Evolutionary conservation across 2,329 filamentous ascomycete species (phyloP), one percentile per base, ranked within the genome.

Genomic region (Monilinia polystroma): DNA sequence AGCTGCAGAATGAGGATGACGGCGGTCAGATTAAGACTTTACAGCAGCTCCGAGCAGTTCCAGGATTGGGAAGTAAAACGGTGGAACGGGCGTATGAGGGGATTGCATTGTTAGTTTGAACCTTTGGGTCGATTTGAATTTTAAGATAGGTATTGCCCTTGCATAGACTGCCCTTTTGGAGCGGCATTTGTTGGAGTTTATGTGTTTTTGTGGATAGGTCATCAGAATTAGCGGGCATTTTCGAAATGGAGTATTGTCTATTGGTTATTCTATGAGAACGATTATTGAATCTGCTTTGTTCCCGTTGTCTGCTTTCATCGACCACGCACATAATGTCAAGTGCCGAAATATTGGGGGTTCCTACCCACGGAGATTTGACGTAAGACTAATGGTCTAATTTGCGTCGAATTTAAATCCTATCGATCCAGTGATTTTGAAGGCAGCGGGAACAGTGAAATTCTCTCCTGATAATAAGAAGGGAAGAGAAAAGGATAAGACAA

Each of bases 11-110:
- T 11, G 78, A 77, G 8, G 79, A 79, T 11, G 80, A 80, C 6
- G 78, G 77, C 4, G 77, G 78, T 0, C 74, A 73, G 29, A 81
- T 88, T 47, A 78, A 78, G 70, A 82, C 76, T 23, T 72, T 88
- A 69, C 78, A 78, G 49, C 81, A 88, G 74, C 75, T 88, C 72
- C 79, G 81, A 65, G 77, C 78, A 10, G 77, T 87, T 16, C 85
- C 85, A 2, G 85, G 86, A 7, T 81, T 88, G 77, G 85, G 85
- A 1, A 82, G 81, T 16, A 79, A 81, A 56, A 82, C 82, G 2
- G 81, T 88, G 1, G 85, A 87, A 74, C 80, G 82, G 70, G 85
- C 85, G 12, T 77, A 77, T 71, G 76, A 77, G 23, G 76, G 76
- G 0, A 71, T 77, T 60, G 67, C 68, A 20, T 64, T 74, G 52